Evolutionary conservation across 1,284 basidiomycete genomes (phyloP).

Genomic region (Leccinum olivaceoglutinosum): DNA sequence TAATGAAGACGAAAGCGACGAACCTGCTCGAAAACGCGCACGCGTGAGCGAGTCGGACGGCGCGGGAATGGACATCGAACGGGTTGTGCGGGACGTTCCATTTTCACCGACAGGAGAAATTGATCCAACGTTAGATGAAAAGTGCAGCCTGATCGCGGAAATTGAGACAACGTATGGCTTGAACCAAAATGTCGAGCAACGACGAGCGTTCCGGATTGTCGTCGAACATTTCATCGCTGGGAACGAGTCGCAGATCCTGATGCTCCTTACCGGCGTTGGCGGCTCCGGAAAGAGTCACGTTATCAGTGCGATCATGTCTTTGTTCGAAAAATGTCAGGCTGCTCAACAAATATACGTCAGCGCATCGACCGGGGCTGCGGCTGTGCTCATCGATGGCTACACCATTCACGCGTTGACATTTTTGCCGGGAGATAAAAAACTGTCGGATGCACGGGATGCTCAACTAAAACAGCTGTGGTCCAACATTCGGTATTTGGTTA

Average conservation of each 20-base stretch:
- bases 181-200: not conserved
- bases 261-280: not conserved
- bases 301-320: not conserved
- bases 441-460: too few species aligned
- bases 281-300: not conserved
- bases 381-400: not conserved
- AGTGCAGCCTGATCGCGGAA: not conserved
- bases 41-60: too few species aligned
- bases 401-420: not conserved
- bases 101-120: too few species aligned
- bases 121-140: not conserved
- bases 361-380: not conserved
- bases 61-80: too few species aligned
- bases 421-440: not conserved
- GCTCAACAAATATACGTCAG: not conserved
- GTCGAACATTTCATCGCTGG: not conserved
- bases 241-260: not conserved
- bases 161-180: not conserved
- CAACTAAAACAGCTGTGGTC: too few species aligned
- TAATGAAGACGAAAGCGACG: too few species aligned
- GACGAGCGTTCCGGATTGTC: not conserved
- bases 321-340: not conserved
- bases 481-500: too few species aligned
- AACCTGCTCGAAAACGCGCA: too few species aligned
- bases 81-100: too few species aligned